Conservation (phyloP, 2,329 filamentous ascomycete genomes). For the Trichoderma cornu-damae region DNA sequence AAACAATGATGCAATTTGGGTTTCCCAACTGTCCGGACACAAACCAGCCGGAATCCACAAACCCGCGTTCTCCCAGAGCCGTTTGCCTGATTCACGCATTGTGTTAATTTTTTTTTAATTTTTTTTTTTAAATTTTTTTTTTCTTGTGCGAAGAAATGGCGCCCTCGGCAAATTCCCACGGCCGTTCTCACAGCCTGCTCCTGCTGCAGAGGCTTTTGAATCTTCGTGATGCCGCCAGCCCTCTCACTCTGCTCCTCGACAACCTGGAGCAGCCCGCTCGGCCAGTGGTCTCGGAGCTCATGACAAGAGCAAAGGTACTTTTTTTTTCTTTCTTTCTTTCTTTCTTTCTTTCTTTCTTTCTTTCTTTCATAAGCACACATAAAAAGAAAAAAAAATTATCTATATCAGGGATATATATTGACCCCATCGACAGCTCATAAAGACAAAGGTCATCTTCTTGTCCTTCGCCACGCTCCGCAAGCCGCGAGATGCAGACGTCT, state of each 20-base stretch:
- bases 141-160: too few species aligned
- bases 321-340: not conserved
- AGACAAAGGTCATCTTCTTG: constrained; percentile 67
- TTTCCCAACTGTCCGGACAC: too few species aligned
- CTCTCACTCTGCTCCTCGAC: constrained; percentile 81
- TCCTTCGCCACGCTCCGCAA: constrained; percentile 69
- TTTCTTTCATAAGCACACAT: too few species aligned
- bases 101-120: too few species aligned
- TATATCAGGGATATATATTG: too few species aligned
- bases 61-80: too few species aligned
- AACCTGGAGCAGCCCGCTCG: constrained; percentile 74
- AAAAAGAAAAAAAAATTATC: too few species aligned
- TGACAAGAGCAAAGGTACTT: constrained; percentile 65
- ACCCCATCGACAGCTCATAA: constrained; percentile 43
- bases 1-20: too few species aligned
- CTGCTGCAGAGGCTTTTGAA: constrained; percentile 78
- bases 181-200: constrained; percentile 77
- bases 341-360: too few species aligned
- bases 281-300: constrained; percentile 67
- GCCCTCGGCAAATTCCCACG: constrained; percentile 55
- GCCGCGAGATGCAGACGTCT: constrained; percentile 59
- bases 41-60: too few species aligned
- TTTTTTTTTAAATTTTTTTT: too few species aligned
- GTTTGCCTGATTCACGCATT: too few species aligned
- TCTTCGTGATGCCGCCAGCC: constrained; percentile 72